Conservation (phyloP, 257 asterid species). For the Perilla frutescens region DNA sequence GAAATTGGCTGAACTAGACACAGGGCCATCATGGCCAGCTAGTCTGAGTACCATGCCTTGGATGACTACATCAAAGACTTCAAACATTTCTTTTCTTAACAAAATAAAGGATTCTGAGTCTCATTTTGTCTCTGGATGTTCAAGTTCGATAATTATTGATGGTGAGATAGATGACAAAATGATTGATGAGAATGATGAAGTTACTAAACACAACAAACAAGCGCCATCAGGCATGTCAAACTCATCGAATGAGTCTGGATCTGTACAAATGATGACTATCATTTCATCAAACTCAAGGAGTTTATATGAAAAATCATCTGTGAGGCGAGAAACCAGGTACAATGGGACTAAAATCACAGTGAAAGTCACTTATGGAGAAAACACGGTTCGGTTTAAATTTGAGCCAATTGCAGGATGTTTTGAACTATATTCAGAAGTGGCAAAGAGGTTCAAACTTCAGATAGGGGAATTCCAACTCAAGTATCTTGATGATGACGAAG, state of each 20-base stretch:
- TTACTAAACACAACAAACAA: conserved; percentile 42
- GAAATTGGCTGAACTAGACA: conserved; percentile 46
- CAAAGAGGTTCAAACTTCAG: conserved; percentile 62
- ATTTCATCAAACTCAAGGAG: conserved; percentile 57
- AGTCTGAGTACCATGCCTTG: conserved; percentile 39
- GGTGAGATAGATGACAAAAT: conserved; percentile 19
- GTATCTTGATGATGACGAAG: conserved; percentile 79
- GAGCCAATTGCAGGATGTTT: conserved; percentile 54
- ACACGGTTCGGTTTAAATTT: conserved; percentile 67
- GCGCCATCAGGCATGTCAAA: conserved; percentile 54
- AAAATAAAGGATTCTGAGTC: conserved; percentile 31
- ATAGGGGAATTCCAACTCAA: conserved; percentile 65
- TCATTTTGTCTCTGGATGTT: conserved; percentile 34
- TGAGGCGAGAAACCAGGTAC: conserved; percentile 38
- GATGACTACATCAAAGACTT: conserved; percentile 37
- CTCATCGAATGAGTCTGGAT: conserved; percentile 54
- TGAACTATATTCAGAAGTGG: conserved; percentile 67
- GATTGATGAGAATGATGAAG: conserved; percentile 33
- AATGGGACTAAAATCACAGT: conserved; percentile 50
- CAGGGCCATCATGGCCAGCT: conserved; percentile 41
- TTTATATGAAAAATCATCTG: conserved; percentile 35
- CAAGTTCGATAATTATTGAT: conserved; percentile 39
- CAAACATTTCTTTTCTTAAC: conserved; percentile 35
- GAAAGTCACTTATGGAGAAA: conserved; percentile 64
- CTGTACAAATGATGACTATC: conserved; percentile 43